Percentiles rank a stretch among this genome's conserved stretches.
These are phyloP conservation scores for Termitomyces bulborhizus DNA, from an alignment of 768 basidiomycete species.

Conservation along the genomic window DNA sequence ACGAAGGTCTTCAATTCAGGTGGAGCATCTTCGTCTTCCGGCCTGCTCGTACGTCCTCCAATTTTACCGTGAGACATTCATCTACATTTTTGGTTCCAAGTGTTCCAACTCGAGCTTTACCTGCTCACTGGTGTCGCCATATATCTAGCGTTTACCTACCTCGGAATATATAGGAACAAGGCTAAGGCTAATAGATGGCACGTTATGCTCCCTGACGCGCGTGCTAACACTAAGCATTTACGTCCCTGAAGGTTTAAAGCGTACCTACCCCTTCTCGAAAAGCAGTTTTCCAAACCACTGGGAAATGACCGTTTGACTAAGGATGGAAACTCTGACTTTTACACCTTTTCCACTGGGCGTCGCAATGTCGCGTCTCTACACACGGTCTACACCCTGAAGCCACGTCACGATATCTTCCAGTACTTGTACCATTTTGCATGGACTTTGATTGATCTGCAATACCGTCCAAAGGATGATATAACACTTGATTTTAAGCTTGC, in stretches of 20 bases:
- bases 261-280: conserved; percentile 49
- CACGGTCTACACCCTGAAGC: conserved; percentile 68
- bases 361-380: conserved; percentile 74
- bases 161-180: conserved; percentile 57
- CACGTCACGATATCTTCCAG: conserved; percentile 80
- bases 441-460: conserved; percentile 72
- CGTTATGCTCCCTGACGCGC: conserved; percentile 21
- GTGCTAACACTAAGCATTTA: conserved; percentile 10
- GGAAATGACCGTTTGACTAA: conserved; percentile 44
- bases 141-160: conserved; percentile 51
- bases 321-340: conserved; percentile 77
- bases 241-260: conserved; percentile 46
- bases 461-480: conserved; percentile 61
- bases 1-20: conserved; percentile 67
- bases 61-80: neutral
- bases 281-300: conserved; percentile 71
- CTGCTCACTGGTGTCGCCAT: conserved; percentile 47
- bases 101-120: conserved; percentile 60
- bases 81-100: conserved; percentile 22
- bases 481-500: conserved; percentile 76
- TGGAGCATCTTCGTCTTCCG: conserved; percentile 79
- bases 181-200: conserved; percentile 62
- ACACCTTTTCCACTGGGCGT: conserved; percentile 84
- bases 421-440: conserved; percentile 52
- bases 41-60: conserved; percentile 54